These are phyloP conservation scores for Achaetomiella virescens DNA, from an alignment of 495 filamentous ascomycete species.

Conservation along the genomic window DNA sequence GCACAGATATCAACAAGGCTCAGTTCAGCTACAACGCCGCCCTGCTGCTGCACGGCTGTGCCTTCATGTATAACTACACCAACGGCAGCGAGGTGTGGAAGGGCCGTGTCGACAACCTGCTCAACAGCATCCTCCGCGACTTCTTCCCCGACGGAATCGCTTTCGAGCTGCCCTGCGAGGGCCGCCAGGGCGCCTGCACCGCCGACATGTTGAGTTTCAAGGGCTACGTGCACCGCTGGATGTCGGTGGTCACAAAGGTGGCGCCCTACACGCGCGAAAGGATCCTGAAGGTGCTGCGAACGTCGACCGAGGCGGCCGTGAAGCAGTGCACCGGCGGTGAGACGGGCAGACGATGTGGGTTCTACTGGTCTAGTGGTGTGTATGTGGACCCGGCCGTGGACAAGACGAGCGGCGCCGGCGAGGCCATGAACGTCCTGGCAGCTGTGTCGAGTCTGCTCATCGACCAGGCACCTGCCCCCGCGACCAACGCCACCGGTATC, in stretches of 20 bases:
- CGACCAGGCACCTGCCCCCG: constrained; percentile 15
- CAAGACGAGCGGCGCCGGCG: constrained; percentile 52
- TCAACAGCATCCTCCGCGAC: constrained; percentile 54
- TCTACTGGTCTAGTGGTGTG: constrained; percentile 39
- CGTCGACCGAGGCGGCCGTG: constrained; percentile 60
- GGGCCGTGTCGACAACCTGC: constrained; percentile 50
- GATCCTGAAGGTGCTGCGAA: constrained; percentile 56
- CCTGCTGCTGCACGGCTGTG: constrained; percentile 63
- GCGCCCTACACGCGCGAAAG: constrained; percentile 56
- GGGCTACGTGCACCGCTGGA: constrained; percentile 71
- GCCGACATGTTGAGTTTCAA: constrained; percentile 77
- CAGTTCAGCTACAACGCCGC: constrained; percentile 76
- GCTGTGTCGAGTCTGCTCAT: constrained; percentile 53
- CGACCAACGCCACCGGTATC: constrained; percentile 23
- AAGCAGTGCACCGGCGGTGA: constrained; percentile 57
- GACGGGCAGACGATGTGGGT: constrained; percentile 54
- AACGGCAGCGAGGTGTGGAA: constrained; percentile 44
- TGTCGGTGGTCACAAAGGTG: constrained; percentile 64
- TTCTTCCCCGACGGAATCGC: constrained; percentile 52
- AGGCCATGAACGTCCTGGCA: constrained; percentile 62
- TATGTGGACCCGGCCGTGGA: constrained; percentile 67
- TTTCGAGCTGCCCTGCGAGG: constrained; percentile 66
- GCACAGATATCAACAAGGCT: constrained; percentile 52
- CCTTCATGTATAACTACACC: constrained; percentile 68
- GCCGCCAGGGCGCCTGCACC: constrained; percentile 52